These are phyloP conservation scores for Penicillium cataractarum DNA, from an alignment of 495 filamentous ascomycete genomes.

Conservation along the genomic window DNA sequence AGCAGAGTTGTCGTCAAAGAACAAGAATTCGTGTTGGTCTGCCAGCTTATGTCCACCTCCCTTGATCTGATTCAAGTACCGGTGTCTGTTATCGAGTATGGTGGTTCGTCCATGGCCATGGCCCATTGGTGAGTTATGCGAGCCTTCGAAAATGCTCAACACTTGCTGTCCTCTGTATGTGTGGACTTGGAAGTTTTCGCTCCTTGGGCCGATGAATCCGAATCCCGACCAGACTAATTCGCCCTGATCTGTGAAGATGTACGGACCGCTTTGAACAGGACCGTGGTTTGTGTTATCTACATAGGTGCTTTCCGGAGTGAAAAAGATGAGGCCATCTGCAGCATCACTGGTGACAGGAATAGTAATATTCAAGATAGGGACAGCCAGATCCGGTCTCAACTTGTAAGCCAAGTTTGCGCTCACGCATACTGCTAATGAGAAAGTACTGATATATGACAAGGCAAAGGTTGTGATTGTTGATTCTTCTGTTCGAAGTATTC, in stretches of 20 bases:
- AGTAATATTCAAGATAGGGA: conserved; percentile 54
- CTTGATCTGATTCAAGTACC: conserved; percentile 45
- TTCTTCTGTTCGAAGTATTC: neutral
- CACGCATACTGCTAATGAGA: neutral
- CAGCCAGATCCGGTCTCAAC: conserved; percentile 50
- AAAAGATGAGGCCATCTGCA: conserved; percentile 49
- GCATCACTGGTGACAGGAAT: conserved; percentile 45
- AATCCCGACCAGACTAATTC: conserved; percentile 54
- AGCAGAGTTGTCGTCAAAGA: conserved; percentile 37
- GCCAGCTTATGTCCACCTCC: conserved; percentile 47
- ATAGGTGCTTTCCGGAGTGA: conserved; percentile 50
- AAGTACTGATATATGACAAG: neutral
- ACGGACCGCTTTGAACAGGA: conserved; percentile 50
- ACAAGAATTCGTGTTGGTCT: conserved; percentile 51
- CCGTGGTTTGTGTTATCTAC: conserved; percentile 47
- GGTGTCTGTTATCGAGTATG: conserved; percentile 48
- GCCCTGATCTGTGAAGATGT: conserved; percentile 50
- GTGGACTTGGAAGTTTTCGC: conserved; percentile 31
- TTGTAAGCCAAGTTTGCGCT: conserved; percentile 28
- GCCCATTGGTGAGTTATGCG: conserved; percentile 23
- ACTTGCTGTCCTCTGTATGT: conserved; percentile 48
- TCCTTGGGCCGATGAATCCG: conserved; percentile 49
- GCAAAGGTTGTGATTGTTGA: neutral
- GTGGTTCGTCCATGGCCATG: conserved; percentile 19
- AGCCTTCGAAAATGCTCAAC: conserved; percentile 46